phyloP scores from a whole-genome alignment of 148 eudicot genomes.

The Vaccinium myrtillus region DNA sequence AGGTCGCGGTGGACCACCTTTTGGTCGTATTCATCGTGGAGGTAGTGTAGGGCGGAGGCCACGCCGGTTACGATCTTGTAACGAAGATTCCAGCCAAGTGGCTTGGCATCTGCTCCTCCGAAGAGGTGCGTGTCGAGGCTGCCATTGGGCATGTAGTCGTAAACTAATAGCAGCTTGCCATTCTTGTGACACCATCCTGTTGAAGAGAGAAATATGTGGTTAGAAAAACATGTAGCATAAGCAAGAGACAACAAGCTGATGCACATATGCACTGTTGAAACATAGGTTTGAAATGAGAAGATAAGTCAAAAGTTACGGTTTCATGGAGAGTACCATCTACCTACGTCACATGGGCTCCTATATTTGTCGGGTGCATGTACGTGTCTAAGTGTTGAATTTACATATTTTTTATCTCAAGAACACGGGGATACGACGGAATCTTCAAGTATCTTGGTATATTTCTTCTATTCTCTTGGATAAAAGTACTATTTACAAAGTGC shows the following conservation, averaged over 20 bases:
- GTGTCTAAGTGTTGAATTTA: neutral
- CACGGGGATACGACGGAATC: neutral
- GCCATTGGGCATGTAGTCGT: conserved; percentile 90
- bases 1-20: conserved; percentile 85
- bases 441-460: neutral
- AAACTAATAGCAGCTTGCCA: conserved; percentile 65
- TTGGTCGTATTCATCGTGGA: conserved; percentile 74
- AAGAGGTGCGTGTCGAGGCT: conserved; percentile 77
- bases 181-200: conserved; percentile 63
- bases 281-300: neutral
- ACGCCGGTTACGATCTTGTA: conserved; percentile 48
- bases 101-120: conserved; percentile 19
- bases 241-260: neutral
- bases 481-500: neutral
- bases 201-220: neutral
- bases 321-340: neutral
- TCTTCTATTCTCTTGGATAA: neutral
- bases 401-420: no score
- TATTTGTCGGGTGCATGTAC: neutral
- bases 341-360: neutral
- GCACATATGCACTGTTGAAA: neutral
- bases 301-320: neutral
- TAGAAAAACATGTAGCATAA: neutral
- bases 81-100: conserved; percentile 46
- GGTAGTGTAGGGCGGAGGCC: conserved; percentile 61